These are phyloP conservation scores for Aechmea fasciata DNA, from an alignment of 176 grass and related monocot genomes.

Conservation along the genomic window DNA sequence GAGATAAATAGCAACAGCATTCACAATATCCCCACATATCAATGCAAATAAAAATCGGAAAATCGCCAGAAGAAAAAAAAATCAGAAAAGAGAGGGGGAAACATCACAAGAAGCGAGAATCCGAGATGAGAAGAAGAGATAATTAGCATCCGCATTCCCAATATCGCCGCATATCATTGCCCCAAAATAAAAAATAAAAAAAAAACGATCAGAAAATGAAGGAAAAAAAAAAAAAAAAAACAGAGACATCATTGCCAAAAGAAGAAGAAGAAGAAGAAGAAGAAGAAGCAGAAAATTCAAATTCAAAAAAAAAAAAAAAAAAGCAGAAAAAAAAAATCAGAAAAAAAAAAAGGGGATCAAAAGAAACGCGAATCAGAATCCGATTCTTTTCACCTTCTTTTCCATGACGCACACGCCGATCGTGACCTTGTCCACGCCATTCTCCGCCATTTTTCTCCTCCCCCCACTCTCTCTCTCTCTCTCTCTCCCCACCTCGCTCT, in stretches of 20 bases:
- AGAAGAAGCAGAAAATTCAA: not conserved
- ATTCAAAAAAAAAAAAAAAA: too few species aligned
- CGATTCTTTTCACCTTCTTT: constrained; percentile 60
- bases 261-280: not conserved
- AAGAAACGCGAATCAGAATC: constrained; percentile 15
- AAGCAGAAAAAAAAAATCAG: not conserved
- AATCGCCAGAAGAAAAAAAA: constrained; percentile 18
- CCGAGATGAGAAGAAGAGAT: not conserved
- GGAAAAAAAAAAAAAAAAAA: constrained; percentile 14
- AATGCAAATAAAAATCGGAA: not conserved
- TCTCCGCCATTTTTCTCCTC: constrained; percentile 25
- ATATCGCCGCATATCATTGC: not conserved
- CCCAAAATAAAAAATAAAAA: not conserved
- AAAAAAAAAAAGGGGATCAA: constrained; percentile 5
- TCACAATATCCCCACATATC: not conserved
- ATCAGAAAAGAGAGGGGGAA: too few species aligned
- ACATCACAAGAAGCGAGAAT: constrained; percentile 11
- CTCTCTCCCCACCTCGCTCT: constrained; percentile 15
- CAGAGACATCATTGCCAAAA: too few species aligned
- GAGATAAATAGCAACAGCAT: not conserved
- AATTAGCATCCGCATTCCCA: constrained; percentile 1
- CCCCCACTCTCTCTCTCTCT: constrained; percentile 19
- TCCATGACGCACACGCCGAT: constrained; percentile 94
- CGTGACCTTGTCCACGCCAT: constrained; percentile 41
- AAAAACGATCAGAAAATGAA: not conserved